phyloP scores from a whole-genome alignment of 176 grass and related monocot genomes.

The Panicum miliaceum region DNA sequence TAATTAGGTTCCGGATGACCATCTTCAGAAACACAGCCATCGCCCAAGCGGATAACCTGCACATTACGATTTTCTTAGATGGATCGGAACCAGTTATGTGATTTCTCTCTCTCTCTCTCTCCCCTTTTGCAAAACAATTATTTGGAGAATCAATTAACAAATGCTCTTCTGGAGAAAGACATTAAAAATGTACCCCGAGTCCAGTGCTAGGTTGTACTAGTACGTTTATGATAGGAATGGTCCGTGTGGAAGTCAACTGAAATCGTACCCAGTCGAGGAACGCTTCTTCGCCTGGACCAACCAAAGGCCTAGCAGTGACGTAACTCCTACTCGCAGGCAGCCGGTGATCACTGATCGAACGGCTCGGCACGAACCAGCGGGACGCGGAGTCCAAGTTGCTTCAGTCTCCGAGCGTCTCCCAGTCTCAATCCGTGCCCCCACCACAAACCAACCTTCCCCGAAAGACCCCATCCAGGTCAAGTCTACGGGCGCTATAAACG shows the following conservation, averaged over 20 bases:
- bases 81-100: not conserved
- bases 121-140: not conserved
- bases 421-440: not conserved
- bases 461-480: not conserved
- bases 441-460: constrained; percentile 1
- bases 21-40: too few relatives aligned
- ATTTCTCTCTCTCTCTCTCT: not conserved
- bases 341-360: not conserved
- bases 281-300: not conserved
- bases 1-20: not conserved
- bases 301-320: not conserved
- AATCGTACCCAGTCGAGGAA: not conserved
- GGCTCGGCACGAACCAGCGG: not conserved
- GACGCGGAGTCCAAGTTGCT: constrained; percentile 7
- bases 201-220: not conserved
- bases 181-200: not conserved
- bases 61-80: not conserved
- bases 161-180: too few relatives aligned
- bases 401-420: not conserved
- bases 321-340: not conserved
- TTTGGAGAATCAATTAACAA: not conserved
- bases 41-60: not conserved
- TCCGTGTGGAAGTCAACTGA: constrained; percentile 19
- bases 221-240: not conserved
- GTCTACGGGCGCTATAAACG: constrained; percentile 1